These are phyloP conservation scores for Mrakia gelida DNA, from an alignment of 768 basidiomycete species.

Conservation along the genomic window DNA sequence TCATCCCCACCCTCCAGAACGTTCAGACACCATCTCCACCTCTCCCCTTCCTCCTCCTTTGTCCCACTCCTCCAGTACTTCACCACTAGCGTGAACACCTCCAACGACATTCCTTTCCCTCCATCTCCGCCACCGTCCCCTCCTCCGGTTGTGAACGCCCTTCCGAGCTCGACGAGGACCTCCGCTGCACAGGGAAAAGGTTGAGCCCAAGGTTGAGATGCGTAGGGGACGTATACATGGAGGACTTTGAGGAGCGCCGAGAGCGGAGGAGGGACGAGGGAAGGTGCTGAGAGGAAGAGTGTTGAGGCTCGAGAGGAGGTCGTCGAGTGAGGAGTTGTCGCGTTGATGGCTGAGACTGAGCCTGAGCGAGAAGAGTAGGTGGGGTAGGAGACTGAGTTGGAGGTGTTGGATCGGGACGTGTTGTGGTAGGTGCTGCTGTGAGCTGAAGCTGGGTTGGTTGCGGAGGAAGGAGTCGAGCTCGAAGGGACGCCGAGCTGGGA, in stretches of 20 bases:
- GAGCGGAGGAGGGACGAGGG: neutral
- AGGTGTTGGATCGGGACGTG: neutral
- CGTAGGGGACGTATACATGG: slow-evolving; percentile 12
- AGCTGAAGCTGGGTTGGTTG: too few relatives aligned
- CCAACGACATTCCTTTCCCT: slow-evolving; percentile 51
- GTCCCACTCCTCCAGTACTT: slow-evolving; percentile 57
- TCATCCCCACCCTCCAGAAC: slow-evolving; percentile 47
- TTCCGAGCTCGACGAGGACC: neutral
- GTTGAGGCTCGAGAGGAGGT: neutral
- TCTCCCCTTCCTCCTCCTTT: slow-evolving; percentile 55
- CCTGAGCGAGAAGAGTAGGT: neutral
- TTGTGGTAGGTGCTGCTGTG: neutral
- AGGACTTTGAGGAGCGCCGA: slow-evolving; percentile 1
- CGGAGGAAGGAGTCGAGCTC: neutral
- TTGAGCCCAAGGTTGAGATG: slow-evolving; percentile 5
- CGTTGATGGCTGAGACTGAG: neutral
- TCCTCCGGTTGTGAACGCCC: neutral
- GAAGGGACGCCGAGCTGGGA: neutral
- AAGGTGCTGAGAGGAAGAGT: neutral
- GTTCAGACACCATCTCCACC: slow-evolving; percentile 67
- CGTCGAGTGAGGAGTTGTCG: neutral
- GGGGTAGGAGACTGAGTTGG: neutral
- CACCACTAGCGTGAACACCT: slow-evolving; percentile 58
- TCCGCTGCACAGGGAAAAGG: neutral
- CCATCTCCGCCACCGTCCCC: neutral